Base-by-base conservation (phyloP, 2,329 filamentous ascomycete genomes). In the Anisogramma anomala region DNA sequence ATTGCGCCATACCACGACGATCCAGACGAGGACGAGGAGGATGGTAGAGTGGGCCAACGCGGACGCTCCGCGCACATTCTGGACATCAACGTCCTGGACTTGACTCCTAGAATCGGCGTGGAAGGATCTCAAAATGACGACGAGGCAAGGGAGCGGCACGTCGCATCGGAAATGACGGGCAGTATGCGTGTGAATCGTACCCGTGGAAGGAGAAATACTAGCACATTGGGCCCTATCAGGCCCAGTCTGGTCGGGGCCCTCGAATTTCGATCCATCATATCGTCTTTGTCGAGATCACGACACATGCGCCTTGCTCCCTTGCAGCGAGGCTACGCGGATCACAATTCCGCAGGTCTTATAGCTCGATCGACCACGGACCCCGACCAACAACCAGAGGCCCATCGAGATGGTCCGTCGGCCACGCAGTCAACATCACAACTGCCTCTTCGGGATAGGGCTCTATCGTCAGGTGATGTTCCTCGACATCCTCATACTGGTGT, bases 171-270 rank as follows among this genome's bases (percentile, higher is more conserved):
- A 59, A 76, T 98, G 56, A 81, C 82, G 28, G 91, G 80, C 58
- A 94, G 86, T 58, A 98, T 98, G 91, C 82, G 89, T 42, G 71
- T 96, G 20, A 79, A 78, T 50, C 76, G 86, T 17, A 77, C 84
- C 1, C 66, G 67, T 23, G 69, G 76, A 34, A 71, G 71, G 33
- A 73, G 78, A 48, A 77, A 82, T 50, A 81, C 80, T 49, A 86
- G 83, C 0, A 71, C 85, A 2, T 73, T 88, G 46, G 89, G 80
- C 6, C 83, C 87, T 0, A 95, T 98, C 48, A 74, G 91, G 32
- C 89, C 91, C 1, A 96, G 91, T 65, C 66, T 98, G 34, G 82
- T 98, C 3, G 91, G 91, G 32, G 91, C 85, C 7, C 68, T 98
- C 43, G 91, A 98, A 61, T 98, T 98, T 53, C 76, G 88, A 52